Percentiles rank a stretch among this genome's conserved stretches.
phyloP scores from a whole-genome alignment of 306 rosid genomes.

The Trifolium pratense region DNA sequence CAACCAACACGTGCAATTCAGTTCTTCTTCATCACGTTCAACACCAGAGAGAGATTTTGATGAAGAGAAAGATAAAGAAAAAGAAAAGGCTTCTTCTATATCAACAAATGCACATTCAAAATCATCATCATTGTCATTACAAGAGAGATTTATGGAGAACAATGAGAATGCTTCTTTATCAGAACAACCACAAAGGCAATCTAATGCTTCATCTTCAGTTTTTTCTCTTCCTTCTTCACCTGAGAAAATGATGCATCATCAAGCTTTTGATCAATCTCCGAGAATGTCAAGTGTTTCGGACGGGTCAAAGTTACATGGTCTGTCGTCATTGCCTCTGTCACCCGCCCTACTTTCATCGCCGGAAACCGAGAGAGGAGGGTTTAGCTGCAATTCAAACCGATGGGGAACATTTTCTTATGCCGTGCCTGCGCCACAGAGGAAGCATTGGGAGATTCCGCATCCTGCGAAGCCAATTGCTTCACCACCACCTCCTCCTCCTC shows the following conservation, averaged over 20 bases:
- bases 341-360: constrained; percentile 53
- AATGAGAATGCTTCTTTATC: constrained; percentile 10
- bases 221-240: constrained; percentile 59
- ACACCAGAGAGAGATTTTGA: constrained; percentile 44
- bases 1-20: constrained; percentile 38
- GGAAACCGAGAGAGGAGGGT: constrained; percentile 50
- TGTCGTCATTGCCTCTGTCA: constrained; percentile 44
- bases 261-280: constrained; percentile 53
- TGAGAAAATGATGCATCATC: constrained; percentile 41
- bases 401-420: constrained; percentile 5
- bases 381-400: neutral
- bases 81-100: neutral
- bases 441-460: constrained; percentile 44
- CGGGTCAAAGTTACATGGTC: constrained; percentile 37
- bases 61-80: neutral
- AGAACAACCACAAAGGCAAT: constrained; percentile 32
- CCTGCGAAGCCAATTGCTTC: constrained; percentile 7
- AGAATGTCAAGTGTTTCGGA: constrained; percentile 54
- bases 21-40: constrained; percentile 36
- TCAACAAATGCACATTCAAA: neutral
- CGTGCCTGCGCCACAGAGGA: constrained; percentile 37
- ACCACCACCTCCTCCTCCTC: constrained; percentile 1
- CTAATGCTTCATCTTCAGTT: constrained; percentile 51
- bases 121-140: neutral
- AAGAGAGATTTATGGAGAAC: constrained; percentile 24